Conservation (phyloP, 2,329 filamentous ascomycete species). For the Monilinia vaccinii-corymbosi region DNA sequence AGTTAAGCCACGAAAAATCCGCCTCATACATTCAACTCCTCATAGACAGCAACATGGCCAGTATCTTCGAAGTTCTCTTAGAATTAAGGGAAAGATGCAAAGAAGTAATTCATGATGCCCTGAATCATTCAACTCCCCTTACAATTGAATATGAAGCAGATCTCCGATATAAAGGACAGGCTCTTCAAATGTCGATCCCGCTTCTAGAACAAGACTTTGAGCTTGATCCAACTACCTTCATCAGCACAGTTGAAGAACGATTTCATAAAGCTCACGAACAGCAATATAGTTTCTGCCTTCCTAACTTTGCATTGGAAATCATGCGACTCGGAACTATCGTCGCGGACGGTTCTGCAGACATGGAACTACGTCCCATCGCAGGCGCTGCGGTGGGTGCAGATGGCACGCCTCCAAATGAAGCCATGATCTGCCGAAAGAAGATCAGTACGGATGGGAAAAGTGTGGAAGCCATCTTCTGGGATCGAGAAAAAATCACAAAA, state of each 20-base stretch:
- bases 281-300: slow-evolving; percentile 5
- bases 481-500: slow-evolving; percentile 1
- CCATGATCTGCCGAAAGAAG: neutral
- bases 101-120: neutral
- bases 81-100: neutral
- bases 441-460: neutral
- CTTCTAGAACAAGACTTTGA: neutral
- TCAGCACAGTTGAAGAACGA: neutral
- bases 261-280: slow-evolving; percentile 1
- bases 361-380: neutral
- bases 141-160: neutral
- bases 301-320: neutral
- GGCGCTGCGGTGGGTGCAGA: neutral
- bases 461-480: slow-evolving; percentile 1
- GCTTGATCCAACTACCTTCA: neutral
- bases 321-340: neutral
- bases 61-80: neutral
- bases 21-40: neutral
- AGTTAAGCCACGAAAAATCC: slow-evolving; percentile 4
- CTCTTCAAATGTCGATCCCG: slow-evolving; percentile 1
- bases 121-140: neutral
- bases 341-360: neutral
- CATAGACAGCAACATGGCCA: neutral
- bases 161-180: slow-evolving; percentile 4
- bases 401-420: neutral